Evolutionary conservation across 2,329 filamentous ascomycete genomes (phyloP).

Genomic region (Diaporthe amygdali): DNA sequence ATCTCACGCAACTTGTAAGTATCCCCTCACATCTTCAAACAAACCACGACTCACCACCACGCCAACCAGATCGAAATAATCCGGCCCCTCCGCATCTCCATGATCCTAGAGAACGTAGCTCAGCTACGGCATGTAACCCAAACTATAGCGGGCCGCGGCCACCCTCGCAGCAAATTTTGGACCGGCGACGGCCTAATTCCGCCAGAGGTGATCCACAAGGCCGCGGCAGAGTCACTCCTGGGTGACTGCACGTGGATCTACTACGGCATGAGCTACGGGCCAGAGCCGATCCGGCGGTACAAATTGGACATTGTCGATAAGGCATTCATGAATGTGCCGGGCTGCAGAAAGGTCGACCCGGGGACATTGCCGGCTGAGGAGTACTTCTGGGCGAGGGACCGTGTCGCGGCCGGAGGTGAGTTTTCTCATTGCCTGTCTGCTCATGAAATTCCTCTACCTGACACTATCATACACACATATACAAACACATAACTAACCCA

Average conservation of each 20-base stretch:
- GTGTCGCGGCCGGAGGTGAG: slow-evolving; percentile 35
- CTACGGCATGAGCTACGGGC: slow-evolving; percentile 47
- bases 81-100: slow-evolving; percentile 36
- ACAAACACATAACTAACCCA: slow-evolving; percentile 35
- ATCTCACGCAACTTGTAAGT: slow-evolving; percentile 49
- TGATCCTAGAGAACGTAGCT: slow-evolving; percentile 51
- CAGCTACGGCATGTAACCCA: slow-evolving; percentile 48
- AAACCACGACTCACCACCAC: neutral
- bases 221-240: slow-evolving; percentile 29
- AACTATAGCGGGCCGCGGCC: slow-evolving; percentile 40
- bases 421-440: slow-evolving; percentile 34
- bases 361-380: slow-evolving; percentile 26
- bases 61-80: slow-evolving; percentile 39
- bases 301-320: slow-evolving; percentile 40
- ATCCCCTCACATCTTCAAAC: neutral
- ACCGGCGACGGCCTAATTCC: slow-evolving; percentile 41
- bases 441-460: neutral
- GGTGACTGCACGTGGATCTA: slow-evolving; percentile 47
- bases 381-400: slow-evolving; percentile 28
- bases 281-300: slow-evolving; percentile 34
- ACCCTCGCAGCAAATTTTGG: slow-evolving; percentile 40
- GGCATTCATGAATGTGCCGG: slow-evolving; percentile 37
- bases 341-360: slow-evolving; percentile 36
- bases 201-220: slow-evolving; percentile 42
- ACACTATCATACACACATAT: neutral